Evolutionary conservation across 2,329 filamentous ascomycete genomes (phyloP), one percentile per base, ranked within the genome.

Genomic region (Huntiella decipiens): DNA sequence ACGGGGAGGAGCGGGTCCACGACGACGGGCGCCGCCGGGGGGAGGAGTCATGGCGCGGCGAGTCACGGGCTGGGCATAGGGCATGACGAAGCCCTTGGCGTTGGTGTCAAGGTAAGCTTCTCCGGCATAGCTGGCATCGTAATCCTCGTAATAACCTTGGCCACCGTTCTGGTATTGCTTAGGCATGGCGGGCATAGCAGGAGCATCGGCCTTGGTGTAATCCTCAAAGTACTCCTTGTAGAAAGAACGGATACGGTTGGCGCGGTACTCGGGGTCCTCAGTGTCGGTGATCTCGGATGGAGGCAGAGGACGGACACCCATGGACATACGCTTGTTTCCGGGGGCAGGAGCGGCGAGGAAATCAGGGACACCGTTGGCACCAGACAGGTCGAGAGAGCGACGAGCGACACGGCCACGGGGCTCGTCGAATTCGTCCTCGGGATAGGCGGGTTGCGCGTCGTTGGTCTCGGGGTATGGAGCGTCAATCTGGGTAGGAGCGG

Each of bases 171-270:
- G 50, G 52, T 57, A 52, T 53, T 57, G 37, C 38, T 52, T 37
- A 8, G 60, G 63, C 54, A 68, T 53, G 1, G 64, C 63, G 19
- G 65, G 66, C n/a, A 61, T 55, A 4, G 58, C 53, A 61, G 54
- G 54, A 6, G 51, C 52, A 35, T 54, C 52, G 31, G 35, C 32
- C 37, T 62, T 60, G 58, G 77, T 82, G 49, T 68, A 75, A 37
- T 95, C 88, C 53, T 96, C 91, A 55, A 98, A 98, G 65, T 98
- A 98, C 59, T 98, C 91, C 66, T 95, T 95, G 68, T 98, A 98
- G 67, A 98, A 98, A 3, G 91, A 98, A 60, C 91, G 76, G 54
- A 98, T 98, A 49, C 91, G 79, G 66, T 95, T 96, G 52, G 91
- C 91, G 56, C 91, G 77, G 56, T 88, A 79, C 61, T 96, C 91